These are phyloP conservation scores for Simmondsia chinensis DNA, from an alignment of 148 eudicot species.

Conservation along the genomic window DNA sequence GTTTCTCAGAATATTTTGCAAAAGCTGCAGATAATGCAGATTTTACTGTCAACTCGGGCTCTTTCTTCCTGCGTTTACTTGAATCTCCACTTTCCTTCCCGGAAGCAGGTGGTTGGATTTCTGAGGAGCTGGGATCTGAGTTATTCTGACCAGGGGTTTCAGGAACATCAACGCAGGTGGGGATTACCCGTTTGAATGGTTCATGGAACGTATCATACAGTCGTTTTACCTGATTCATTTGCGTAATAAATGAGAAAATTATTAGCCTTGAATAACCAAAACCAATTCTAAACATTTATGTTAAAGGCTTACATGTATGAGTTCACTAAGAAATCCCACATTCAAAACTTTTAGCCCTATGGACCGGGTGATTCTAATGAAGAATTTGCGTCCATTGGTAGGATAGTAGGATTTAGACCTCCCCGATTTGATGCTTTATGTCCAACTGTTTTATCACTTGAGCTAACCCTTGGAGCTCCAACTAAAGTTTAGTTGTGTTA, in stretches of 20 bases:
- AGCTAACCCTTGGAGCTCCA: too few species aligned
- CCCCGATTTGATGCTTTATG: too few species aligned
- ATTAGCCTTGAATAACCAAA: not conserved
- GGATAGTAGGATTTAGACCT: too few species aligned
- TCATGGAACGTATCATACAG: constrained; percentile 86
- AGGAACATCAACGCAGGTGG: constrained; percentile 26
- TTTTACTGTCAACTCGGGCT: constrained; percentile 43
- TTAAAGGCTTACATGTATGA: too few species aligned
- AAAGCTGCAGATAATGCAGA: constrained; percentile 75
- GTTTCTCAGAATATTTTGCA: constrained; percentile 45
- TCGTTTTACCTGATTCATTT: constrained; percentile 63
- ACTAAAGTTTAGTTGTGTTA: too few species aligned
- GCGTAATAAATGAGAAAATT: not conserved
- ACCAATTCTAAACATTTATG: too few species aligned
- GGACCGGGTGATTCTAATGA: too few species aligned
- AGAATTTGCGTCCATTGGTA: too few species aligned
- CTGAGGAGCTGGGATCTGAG: constrained; percentile 12
- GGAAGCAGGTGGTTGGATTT: constrained; percentile 21
- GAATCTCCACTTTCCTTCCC: constrained; percentile 28
- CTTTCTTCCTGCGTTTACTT: constrained; percentile 48
- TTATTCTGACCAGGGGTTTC: constrained; percentile 31
- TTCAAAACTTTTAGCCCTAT: too few species aligned
- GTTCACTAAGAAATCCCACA: too few species aligned
- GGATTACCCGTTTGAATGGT: constrained; percentile 74
- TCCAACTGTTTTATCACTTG: too few species aligned